Percentiles rank a stretch among this genome's conserved stretches.
Conservation (phyloP, 768 basidiomycete species). For the Tylopilus rubrobrunneus region DNA sequence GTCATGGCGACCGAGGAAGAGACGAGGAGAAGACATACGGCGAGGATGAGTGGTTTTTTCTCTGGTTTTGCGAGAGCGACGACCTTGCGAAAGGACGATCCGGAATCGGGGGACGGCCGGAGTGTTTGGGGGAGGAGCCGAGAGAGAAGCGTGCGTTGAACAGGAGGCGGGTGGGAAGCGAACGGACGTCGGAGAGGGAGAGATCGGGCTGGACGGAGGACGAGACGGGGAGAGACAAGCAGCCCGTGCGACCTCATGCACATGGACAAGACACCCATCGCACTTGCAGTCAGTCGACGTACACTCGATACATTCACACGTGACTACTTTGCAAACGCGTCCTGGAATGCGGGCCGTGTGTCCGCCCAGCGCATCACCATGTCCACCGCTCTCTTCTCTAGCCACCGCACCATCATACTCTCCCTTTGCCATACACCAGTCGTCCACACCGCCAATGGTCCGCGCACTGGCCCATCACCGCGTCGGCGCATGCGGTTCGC, state of each 20-base stretch:
- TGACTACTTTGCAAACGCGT: constrained; percentile 2
- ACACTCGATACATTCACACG: background rate
- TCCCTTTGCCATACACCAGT: constrained; percentile 67
- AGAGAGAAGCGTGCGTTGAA: constrained; percentile 16
- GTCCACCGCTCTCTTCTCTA: constrained; percentile 49
- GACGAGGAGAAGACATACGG: constrained; percentile 77
- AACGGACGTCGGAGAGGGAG: constrained; percentile 9
- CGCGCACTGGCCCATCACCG: constrained; percentile 13
- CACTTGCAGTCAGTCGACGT: background rate
- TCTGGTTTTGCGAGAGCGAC: constrained; percentile 79
- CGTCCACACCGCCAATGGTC: constrained; percentile 69
- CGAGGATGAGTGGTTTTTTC: constrained; percentile 66
- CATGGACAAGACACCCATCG: background rate
- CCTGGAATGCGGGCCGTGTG: background rate
- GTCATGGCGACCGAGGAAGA: constrained; percentile 91
- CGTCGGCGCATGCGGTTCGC: constrained; percentile 58
- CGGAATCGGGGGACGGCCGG: constrained; percentile 36
- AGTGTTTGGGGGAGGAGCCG: constrained; percentile 33
- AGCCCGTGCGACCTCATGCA: background rate
- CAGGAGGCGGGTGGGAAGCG: constrained; percentile 4
- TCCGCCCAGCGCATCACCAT: background rate
- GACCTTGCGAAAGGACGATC: constrained; percentile 73
- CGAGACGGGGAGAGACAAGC: background rate
- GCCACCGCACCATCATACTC: constrained; percentile 54
- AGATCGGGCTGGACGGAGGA: background rate